Evolutionary conservation across 1,139 yeast species (phyloP), one percentile per base, ranked within the genome.

Genomic region (Yamadazyma aaseri): DNA sequence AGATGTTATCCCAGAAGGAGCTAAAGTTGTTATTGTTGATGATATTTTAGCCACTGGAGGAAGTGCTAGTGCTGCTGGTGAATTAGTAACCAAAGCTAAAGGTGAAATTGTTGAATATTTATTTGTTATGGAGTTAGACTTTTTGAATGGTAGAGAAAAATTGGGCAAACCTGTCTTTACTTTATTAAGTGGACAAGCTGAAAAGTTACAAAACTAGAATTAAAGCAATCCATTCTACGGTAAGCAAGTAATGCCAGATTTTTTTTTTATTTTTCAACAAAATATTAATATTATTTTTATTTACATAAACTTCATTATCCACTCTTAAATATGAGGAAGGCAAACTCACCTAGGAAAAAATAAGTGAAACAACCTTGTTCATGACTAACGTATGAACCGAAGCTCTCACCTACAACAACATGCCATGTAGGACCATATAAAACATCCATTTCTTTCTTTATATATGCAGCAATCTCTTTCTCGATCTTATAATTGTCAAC

Each of bases 1-100:
- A 45, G 94, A 77, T 39, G 79, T 92, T 28, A 80, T 92, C 47
- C 85, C 89, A 46, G 73, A 73, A 41, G 95, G 92, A 25, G 74
- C 95, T 34, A 84, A 73, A 40, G 94, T 92, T 22, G 71, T 92
- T 29, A 74, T 92, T 47, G 95, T 92, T 22, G 98, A 92, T 59
- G 99, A 92, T 57, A 89, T 92, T 51, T 84, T 94, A 60, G 98
- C 98, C 32, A 92, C 98, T 28, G 98, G 97, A 47, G 98, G 98
- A 28, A 83, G 95, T 55, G 98, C 98, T 14, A 68, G 65, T 41
- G 97, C 95, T 41, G 98, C 97, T 28, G 97, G 96, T 39, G 83
- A 86, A 52, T 75, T 94, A 47, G 85, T 87, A 35, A 63, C 63
- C 53, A 66, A 76, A 63, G 50, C 63, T 31, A 82, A 81, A 35